Base-by-base conservation (phyloP, 164 flowering plant genomes). In the Vitis amurensis region DNA sequence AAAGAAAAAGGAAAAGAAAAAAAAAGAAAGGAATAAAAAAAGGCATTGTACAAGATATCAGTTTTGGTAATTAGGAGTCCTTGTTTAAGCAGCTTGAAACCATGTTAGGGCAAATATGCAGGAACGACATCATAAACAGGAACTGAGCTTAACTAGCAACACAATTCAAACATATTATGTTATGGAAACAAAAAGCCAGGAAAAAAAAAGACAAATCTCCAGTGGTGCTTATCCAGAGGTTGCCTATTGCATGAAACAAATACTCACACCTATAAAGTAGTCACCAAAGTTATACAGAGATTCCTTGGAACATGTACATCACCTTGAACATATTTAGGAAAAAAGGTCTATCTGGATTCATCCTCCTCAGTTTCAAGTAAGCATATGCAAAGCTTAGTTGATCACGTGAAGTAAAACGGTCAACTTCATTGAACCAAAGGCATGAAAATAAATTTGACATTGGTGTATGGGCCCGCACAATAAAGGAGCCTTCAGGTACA, bases 371-470 rank as follows among this genome's bases (percentile, higher is more conserved):
- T 72, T 95, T 95, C 79, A 92, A 79, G 82, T 77, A 95, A 47
- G 99, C 91, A 75, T 91, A 93, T 44, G 91, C 99, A 80, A 95
- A 95, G 78, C 98, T 93, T 53, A 95, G 83, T 74, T 95, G 99
- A 81, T 95, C 98, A 59, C 99, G 92, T 44, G 99, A 89, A 9
- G 99, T 95, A 72, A 95, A 95, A 17, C 93, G 91, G 74, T 93
- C 89, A 71, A 95, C 97, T 82, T 95, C 97, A 61, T 93, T 95
- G 80, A 95, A 95, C 99, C 99, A 95, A 65, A 93, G 92, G 78
- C 98, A 93, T 11, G 99, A 91, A 81, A 95, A 95, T 68, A 95
- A 77, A 77, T 95, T 91, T 66, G 99, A 93, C 93, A 90, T 93
- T 19, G 97, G 93, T 64, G 98, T 87, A 74, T 95, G 99, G 4